Evolutionary conservation across 1,284 basidiomycete species (phyloP), one percentile per base, ranked within the genome.

Genomic region (Rhodotorula sp.): DNA sequence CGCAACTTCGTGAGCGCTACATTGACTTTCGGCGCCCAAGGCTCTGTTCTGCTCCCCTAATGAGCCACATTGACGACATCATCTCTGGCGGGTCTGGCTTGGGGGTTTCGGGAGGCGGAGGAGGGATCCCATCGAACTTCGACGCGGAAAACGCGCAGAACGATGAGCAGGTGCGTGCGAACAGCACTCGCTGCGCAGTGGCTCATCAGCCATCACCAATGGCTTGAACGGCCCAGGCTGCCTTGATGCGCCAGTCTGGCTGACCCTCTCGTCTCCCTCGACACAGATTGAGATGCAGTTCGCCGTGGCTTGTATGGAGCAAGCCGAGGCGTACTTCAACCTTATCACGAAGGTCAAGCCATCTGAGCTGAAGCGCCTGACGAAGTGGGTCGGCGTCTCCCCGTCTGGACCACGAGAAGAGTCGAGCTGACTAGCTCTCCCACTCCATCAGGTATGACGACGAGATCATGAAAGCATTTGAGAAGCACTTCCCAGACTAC

Each of bases 261-360:
- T 28, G 44, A 34, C 56, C 28, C 8, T 18, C 18, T 24, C 16
- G 44, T 7, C 11, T 8, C 10, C 40, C 40, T 18, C 16, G 40
- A 44, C 16, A 26, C 60, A 94, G 89, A 95, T 99, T 76, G 95
- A 99, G 83, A 94, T 94, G 86, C 94, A 97, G 89, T 96, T 95
- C 79, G 95, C 95, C 34, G 95, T 99, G 64, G 93, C 90, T 82
- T 93, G 93, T 47, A 94, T 98, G 69, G 93, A 96, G 80, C 92
- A 96, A 76, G 91, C 94, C 65, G 91, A 94, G 84, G 92, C 93
- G 10, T 97, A 97, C 83, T 96, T 94, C 90, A 94, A 93, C 80
- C 85, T 99, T 59, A 83, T 98, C 69, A 90, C 91, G 79, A 89
- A 88, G 77, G 86, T 97, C 64, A 80, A 85, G 53, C 93, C 94